phyloP scores from a whole-genome alignment of 2,329 filamentous ascomycete genomes.

The Fusarium aywerte region DNA sequence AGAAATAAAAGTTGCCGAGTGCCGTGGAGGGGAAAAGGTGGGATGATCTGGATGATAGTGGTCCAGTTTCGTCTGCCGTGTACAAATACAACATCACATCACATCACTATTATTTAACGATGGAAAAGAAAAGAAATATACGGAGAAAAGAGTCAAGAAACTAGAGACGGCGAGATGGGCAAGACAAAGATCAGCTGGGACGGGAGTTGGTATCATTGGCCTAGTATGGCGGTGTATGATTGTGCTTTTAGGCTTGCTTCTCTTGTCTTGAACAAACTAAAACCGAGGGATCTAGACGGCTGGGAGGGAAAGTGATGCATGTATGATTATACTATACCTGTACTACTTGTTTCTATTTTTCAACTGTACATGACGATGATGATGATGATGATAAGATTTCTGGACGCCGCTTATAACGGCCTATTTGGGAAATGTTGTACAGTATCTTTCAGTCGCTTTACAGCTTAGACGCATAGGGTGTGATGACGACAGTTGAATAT shows the following conservation, averaged over 20 bases:
- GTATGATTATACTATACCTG: constrained; percentile 38
- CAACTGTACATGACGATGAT: constrained; percentile 7
- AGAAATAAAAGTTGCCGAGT: constrained; percentile 71
- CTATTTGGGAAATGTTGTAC: constrained; percentile 1
- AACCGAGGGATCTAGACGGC: constrained; percentile 14
- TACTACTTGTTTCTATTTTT: constrained; percentile 18
- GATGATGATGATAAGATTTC: constrained; percentile 10
- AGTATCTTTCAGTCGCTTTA: neutral
- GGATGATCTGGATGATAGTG: constrained; percentile 14
- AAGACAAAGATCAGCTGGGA: constrained; percentile 4
- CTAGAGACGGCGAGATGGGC: constrained; percentile 1
- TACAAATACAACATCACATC: constrained; percentile 38
- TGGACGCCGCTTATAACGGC: constrained; percentile 18
- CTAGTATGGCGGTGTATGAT: constrained; percentile 34
- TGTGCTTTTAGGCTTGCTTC: constrained; percentile 26
- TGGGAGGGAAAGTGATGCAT: constrained; percentile 31
- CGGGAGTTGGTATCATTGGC: constrained; percentile 12
- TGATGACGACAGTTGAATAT: neutral
- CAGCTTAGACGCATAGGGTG: neutral
- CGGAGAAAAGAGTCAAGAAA: constrained; percentile 1
- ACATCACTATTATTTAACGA: constrained; percentile 26
- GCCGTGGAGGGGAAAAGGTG: constrained; percentile 1
- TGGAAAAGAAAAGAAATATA: constrained; percentile 6
- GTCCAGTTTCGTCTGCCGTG: constrained; percentile 21
- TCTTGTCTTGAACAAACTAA: constrained; percentile 18